Evolutionary conservation across 2,329 filamentous ascomycete genomes (phyloP).

Genomic region (Colletotrichum camelliae): DNA sequence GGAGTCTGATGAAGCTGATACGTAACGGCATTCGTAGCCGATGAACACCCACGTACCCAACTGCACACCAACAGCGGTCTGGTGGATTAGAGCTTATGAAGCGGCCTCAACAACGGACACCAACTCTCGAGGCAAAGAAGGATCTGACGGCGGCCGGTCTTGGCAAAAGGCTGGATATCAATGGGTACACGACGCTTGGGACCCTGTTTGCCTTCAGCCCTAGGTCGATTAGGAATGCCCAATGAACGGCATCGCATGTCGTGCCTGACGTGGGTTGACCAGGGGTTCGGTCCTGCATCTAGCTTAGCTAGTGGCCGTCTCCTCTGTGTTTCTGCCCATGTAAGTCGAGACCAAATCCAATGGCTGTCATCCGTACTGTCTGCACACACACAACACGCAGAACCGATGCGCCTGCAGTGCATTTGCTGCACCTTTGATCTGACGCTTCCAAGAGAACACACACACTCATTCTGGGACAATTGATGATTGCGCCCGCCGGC

Average conservation of each 20-base stretch:
- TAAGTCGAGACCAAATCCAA: not conserved
- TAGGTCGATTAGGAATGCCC: not conserved
- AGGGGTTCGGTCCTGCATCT: not conserved
- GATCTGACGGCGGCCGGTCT: not conserved
- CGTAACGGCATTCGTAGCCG: slow-evolving; percentile 8
- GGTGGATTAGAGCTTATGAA: not conserved
- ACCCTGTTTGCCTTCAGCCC: slow-evolving; percentile 12
- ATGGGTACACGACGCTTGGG: not conserved
- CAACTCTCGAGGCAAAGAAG: not conserved
- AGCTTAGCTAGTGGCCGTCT: not conserved
- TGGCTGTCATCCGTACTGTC: not conserved
- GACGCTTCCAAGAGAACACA: not conserved
- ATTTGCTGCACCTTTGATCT: not conserved
- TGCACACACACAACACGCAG: not conserved
- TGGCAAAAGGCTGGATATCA: not conserved
- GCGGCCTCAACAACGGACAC: not conserved
- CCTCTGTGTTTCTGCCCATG: not conserved
- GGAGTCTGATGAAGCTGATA: not conserved
- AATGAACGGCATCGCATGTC: not conserved
- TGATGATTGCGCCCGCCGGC: not conserved
- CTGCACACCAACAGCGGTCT: not conserved
- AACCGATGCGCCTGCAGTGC: not conserved
- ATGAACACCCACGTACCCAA: not conserved
- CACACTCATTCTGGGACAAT: not conserved
- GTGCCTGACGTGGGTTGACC: slow-evolving; percentile 9